Percentiles rank a stretch among this genome's conserved stretches.
phyloP scores from a whole-genome alignment of 306 rosid species.

The Cucurbita pepo region DNA sequence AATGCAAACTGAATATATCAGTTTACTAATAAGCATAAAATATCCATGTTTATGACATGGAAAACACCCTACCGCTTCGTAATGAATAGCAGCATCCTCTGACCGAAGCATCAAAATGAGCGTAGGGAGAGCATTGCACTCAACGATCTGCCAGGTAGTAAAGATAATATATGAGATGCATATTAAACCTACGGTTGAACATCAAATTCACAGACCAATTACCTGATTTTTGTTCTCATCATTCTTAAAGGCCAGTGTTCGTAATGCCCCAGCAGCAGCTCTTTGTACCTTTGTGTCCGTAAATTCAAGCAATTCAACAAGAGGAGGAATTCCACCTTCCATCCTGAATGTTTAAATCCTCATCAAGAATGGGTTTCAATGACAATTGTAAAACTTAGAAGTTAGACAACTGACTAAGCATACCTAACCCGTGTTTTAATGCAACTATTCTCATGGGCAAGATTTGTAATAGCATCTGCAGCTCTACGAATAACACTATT shows the following conservation, averaged over 20 bases:
- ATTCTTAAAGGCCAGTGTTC: constrained; percentile 89
- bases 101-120: constrained; percentile 86
- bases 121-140: constrained; percentile 97
- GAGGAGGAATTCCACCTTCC: constrained; percentile 98
- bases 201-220: constrained; percentile 10
- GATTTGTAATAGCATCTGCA: constrained; percentile 97
- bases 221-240: constrained; percentile 97
- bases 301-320: constrained; percentile 80
- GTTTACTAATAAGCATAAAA: constrained; percentile 2
- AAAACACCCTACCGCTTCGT: constrained; percentile 67
- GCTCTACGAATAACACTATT: constrained; percentile 91
- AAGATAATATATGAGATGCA: constrained; percentile 2
- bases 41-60: background rate
- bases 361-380: background rate
- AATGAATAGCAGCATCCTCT: constrained; percentile 95
- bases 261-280: constrained; percentile 93
- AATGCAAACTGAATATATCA: constrained; percentile 7
- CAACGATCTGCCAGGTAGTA: constrained; percentile 69
- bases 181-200: constrained; percentile 2
- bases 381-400: background rate
- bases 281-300: constrained; percentile 90
- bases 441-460: constrained; percentile 94
- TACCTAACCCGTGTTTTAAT: constrained; percentile 95
- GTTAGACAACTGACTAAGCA: constrained; percentile 5
- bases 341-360: constrained; percentile 32